These are phyloP conservation scores for Corchorus capsularis DNA, from an alignment of 345 rosid species.

Conservation along the genomic window DNA sequence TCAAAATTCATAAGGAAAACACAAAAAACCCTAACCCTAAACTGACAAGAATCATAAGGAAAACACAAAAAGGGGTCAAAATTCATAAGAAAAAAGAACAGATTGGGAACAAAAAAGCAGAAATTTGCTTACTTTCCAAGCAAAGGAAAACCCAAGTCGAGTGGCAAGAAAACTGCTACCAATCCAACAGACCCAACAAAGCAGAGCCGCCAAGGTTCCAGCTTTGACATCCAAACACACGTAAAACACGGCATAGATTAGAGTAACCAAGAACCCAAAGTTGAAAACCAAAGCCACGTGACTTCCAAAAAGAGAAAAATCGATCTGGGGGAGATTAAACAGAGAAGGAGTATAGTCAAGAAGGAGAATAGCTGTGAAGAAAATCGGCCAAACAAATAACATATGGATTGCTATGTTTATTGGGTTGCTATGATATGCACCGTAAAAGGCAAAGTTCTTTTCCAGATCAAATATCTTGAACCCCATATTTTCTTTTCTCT, in stretches of 20 bases:
- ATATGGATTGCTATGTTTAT: constrained; percentile 48
- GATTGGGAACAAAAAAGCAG: too few relatives aligned
- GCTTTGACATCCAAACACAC: constrained; percentile 54
- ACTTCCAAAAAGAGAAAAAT: constrained; percentile 38
- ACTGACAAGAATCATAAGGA: not conserved
- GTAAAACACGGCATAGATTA: constrained; percentile 48
- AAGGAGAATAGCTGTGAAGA: constrained; percentile 51
- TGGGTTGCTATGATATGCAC: constrained; percentile 53
- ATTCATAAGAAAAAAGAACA: not conserved
- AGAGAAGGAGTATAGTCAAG: constrained; percentile 60
- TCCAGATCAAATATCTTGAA: constrained; percentile 46
- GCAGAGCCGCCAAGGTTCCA: constrained; percentile 60
- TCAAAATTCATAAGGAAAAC: not conserved
- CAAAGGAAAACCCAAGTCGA: constrained; percentile 52
- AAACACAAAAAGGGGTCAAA: not conserved
- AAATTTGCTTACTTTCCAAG: constrained; percentile 50
- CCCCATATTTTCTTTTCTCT: constrained; percentile 37
- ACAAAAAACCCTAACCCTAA: too few relatives aligned
- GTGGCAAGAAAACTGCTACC: constrained; percentile 40
- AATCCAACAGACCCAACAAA: constrained; percentile 52
- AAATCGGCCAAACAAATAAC: constrained; percentile 66
- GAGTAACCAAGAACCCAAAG: constrained; percentile 49
- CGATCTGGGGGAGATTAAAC: constrained; percentile 33
- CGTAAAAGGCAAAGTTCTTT: constrained; percentile 54
- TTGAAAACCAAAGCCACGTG: constrained; percentile 41